phyloP scores from a whole-genome alignment of 1,284 basidiomycete genomes.

The Calocybe gambosa region DNA sequence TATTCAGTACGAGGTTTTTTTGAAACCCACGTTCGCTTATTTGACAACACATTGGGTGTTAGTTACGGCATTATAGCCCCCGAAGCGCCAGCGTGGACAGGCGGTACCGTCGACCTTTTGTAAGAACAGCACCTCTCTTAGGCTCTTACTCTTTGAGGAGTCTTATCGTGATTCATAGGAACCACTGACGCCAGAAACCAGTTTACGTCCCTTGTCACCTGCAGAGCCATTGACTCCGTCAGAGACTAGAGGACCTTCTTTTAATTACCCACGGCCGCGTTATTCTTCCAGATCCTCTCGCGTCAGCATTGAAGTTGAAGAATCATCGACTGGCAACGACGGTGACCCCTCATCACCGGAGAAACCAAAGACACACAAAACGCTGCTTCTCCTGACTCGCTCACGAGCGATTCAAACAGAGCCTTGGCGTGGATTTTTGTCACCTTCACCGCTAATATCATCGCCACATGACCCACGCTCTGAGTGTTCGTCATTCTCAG shows the following conservation, averaged over 20 bases:
- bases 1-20: slow-evolving; percentile 21
- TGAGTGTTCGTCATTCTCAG: slow-evolving; percentile 62
- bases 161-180: slow-evolving; percentile 33
- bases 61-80: slow-evolving; percentile 10
- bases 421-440: slow-evolving; percentile 21
- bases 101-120: slow-evolving; percentile 31
- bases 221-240: slow-evolving; percentile 40
- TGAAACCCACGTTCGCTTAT: neutral
- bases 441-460: slow-evolving; percentile 37
- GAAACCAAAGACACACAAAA: slow-evolving; percentile 35
- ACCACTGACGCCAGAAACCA: slow-evolving; percentile 57
- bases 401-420: slow-evolving; percentile 78
- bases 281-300: slow-evolving; percentile 32
- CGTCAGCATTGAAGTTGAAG: slow-evolving; percentile 44
- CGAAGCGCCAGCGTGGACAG: slow-evolving; percentile 23
- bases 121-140: slow-evolving; percentile 20
- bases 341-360: slow-evolving; percentile 30
- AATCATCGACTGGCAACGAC: slow-evolving; percentile 33
- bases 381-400: slow-evolving; percentile 55
- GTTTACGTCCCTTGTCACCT: slow-evolving; percentile 51
- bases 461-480: slow-evolving; percentile 53
- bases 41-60: neutral
- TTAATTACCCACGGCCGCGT: slow-evolving; percentile 31
- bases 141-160: neutral
- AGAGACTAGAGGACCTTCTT: slow-evolving; percentile 36